Conservation (phyloP, 148 eudicot genomes). For the Spergularia marina region DNA sequence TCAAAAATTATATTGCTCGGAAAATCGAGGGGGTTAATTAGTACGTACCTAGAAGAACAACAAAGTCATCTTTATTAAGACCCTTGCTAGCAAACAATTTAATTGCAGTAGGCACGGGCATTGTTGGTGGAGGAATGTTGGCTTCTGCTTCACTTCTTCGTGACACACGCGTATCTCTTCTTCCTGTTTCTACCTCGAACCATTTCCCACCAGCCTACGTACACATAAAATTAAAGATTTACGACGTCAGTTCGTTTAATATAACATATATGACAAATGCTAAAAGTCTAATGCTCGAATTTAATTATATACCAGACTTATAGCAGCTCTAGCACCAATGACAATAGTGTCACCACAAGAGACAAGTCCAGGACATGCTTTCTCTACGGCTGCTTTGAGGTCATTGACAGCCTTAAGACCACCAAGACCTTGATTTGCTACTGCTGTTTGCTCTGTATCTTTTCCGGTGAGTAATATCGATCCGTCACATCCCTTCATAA, state of each 20-base stretch:
- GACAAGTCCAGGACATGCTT: conserved; percentile 49
- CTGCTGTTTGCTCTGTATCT: conserved; percentile 39
- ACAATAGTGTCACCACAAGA: conserved; percentile 57
- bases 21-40: not conserved
- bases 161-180: conserved; percentile 51
- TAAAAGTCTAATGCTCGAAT: not conserved
- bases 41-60: conserved; percentile 34
- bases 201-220: conserved; percentile 47
- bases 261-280: not conserved
- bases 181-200: conserved; percentile 49
- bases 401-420: conserved; percentile 40
- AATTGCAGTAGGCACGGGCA: conserved; percentile 21
- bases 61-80: conserved; percentile 34
- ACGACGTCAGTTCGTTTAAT: not conserved
- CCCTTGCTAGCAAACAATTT: conserved; percentile 31
- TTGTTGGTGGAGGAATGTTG: conserved; percentile 33
- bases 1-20: too few relatives aligned
- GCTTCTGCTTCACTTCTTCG: conserved; percentile 23
- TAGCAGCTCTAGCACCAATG: conserved; percentile 50
- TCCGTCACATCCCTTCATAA: conserved; percentile 57
- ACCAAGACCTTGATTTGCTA: conserved; percentile 35
- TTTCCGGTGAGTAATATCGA: conserved; percentile 49
- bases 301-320: conserved; percentile 31
- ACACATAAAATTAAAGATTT: not conserved
- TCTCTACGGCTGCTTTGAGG: conserved; percentile 41